phyloP scores from a whole-genome alignment of 2,329 filamentous ascomycete species.

The Penicillium sp. region DNA sequence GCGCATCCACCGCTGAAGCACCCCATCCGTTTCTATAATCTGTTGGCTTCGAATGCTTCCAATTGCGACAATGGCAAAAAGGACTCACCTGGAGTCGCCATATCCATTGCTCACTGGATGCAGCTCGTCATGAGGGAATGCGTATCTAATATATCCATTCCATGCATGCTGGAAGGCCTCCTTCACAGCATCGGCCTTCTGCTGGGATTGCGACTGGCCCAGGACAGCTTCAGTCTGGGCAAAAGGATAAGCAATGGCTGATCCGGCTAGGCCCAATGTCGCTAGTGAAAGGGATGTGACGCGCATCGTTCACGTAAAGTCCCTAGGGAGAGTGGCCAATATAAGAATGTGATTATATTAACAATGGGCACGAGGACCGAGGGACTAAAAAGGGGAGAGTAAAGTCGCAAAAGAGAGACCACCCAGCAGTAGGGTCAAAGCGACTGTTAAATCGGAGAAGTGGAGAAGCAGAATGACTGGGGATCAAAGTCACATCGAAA shows the following conservation, averaged over 20 bases:
- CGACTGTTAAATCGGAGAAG: constrained; percentile 17
- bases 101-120: constrained; percentile 62
- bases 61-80: not conserved
- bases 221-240: constrained; percentile 11
- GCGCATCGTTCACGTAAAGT: constrained; percentile 22
- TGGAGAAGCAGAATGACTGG: constrained; percentile 2
- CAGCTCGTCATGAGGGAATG: constrained; percentile 73
- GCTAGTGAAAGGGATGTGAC: constrained; percentile 24
- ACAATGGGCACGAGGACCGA: not conserved
- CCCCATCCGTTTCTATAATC: constrained; percentile 71
- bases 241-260: constrained; percentile 22
- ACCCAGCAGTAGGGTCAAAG: constrained; percentile 14
- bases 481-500: constrained; percentile 5
- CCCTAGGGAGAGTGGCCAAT: not conserved
- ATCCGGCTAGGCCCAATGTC: constrained; percentile 23
- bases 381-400: not conserved
- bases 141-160: constrained; percentile 68
- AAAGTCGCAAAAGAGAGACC: constrained; percentile 18
- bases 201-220: constrained; percentile 11
- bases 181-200: constrained; percentile 58
- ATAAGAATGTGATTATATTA: constrained; percentile 4
- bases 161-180: constrained; percentile 67
- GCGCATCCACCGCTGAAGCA: constrained; percentile 72
- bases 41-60: constrained; percentile 2
- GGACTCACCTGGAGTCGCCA: constrained; percentile 62